These are phyloP conservation scores for Neofusicoccum laricinum DNA, from an alignment of 2,329 filamentous ascomycete species.

Conservation along the genomic window DNA sequence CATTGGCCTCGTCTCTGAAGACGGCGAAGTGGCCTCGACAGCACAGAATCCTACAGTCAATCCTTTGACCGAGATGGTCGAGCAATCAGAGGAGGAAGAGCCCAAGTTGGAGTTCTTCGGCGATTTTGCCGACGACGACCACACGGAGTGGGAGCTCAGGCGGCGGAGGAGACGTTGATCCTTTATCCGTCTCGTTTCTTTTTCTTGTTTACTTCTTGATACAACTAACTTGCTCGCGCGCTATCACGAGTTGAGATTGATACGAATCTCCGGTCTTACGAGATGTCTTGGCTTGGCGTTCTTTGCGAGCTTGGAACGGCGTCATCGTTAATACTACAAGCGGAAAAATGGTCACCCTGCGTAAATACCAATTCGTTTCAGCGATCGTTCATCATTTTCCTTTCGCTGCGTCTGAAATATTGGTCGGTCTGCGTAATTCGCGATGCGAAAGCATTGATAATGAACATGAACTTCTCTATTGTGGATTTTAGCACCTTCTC, in stretches of 20 bases:
- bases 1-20: constrained; percentile 27
- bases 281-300: background rate
- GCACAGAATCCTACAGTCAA: background rate
- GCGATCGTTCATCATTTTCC: background rate
- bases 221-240: background rate
- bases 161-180: constrained; percentile 15
- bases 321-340: background rate
- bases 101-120: constrained; percentile 9
- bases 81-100: constrained; percentile 4
- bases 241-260: background rate
- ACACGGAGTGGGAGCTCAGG: constrained; percentile 18
- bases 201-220: background rate
- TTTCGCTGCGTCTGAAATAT: background rate
- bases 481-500: too few relatives aligned
- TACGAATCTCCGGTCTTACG: background rate
- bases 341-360: background rate
- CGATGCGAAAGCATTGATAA: too few relatives aligned
- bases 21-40: background rate
- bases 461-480: too few relatives aligned
- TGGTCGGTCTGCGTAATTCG: too few relatives aligned
- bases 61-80: background rate
- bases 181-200: background rate
- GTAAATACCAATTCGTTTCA: background rate
- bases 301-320: background rate
- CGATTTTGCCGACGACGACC: background rate